Percentiles rank a stretch among this genome's conserved stretches.
Evolutionary conservation across 176 grass and related monocot species (phyloP).

Genomic region (Elymus sibiricus): DNA sequence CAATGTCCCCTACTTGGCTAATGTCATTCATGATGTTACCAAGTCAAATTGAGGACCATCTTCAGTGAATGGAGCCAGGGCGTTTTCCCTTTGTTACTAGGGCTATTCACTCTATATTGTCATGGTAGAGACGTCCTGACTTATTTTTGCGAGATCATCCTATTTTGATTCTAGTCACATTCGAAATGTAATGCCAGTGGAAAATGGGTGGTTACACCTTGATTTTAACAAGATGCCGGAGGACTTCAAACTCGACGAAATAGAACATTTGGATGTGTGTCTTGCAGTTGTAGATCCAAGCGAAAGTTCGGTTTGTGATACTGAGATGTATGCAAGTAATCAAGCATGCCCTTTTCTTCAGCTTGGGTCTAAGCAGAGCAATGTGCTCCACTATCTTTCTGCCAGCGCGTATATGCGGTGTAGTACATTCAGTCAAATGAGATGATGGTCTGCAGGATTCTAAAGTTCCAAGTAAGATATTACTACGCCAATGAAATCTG

Average conservation of each 20-base stretch:
- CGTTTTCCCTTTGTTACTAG: background rate
- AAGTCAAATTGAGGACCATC: slow-evolving; percentile 38
- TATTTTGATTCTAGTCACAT: background rate
- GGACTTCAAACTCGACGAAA: background rate
- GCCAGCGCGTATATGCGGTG: too few species aligned
- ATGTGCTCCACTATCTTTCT: too few species aligned
- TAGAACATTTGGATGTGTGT: background rate
- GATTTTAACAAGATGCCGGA: background rate
- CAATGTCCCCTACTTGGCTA: slow-evolving; percentile 76
- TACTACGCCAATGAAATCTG: too few species aligned
- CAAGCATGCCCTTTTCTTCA: too few species aligned
- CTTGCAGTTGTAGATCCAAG: background rate
- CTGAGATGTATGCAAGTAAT: too few species aligned
- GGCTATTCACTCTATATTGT: background rate
- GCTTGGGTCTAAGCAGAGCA: too few species aligned
- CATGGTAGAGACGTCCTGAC: background rate
- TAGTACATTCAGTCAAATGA: too few species aligned
- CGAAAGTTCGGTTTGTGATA: too few species aligned
- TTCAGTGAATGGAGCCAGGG: slow-evolving; percentile 15
- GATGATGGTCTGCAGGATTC: too few species aligned
- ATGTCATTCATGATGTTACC: slow-evolving; percentile 88
- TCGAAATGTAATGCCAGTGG: background rate
- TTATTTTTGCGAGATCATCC: background rate
- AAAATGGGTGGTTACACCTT: background rate
- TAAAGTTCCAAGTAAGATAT: too few species aligned